These are phyloP conservation scores for Boletus semigastroideus DNA, from an alignment of 1,284 basidiomycete genomes.

Conservation along the genomic window DNA sequence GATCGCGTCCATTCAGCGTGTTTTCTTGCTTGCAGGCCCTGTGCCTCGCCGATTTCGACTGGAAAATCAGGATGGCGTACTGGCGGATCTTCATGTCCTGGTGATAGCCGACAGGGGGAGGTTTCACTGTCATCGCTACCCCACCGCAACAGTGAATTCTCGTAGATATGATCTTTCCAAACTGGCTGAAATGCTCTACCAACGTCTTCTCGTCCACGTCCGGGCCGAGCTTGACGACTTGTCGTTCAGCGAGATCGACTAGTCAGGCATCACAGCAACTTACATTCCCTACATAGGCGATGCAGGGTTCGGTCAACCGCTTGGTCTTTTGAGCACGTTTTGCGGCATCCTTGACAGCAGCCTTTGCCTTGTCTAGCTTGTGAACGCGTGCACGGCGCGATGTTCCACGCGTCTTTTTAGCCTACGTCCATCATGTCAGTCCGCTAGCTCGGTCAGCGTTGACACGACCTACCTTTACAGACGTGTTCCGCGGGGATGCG, in stretches of 20 bases:
- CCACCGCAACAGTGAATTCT: slow-evolving; percentile 51
- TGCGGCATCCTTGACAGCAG: slow-evolving; percentile 20
- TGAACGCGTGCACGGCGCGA: slow-evolving; percentile 12
- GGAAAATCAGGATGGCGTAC: slow-evolving; percentile 54
- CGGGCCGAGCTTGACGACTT: slow-evolving; percentile 30
- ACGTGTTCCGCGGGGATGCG: not conserved
- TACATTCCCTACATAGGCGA: slow-evolving; percentile 63
- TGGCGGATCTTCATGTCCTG: slow-evolving; percentile 37
- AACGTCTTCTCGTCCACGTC: slow-evolving; percentile 40
- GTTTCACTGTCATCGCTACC: slow-evolving; percentile 36
- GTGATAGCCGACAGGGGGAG: slow-evolving; percentile 25
- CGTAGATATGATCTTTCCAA: slow-evolving; percentile 43
- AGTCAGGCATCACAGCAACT: slow-evolving; percentile 15
- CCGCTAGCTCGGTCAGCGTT: not conserved
- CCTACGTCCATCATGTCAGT: slow-evolving; percentile 2
- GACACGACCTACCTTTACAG: slow-evolving; percentile 11
- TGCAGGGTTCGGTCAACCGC: slow-evolving; percentile 24
- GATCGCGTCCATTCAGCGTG: slow-evolving; percentile 36
- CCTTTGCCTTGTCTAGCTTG: slow-evolving; percentile 20
- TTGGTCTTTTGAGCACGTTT: slow-evolving; percentile 18
- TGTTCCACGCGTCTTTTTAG: slow-evolving; percentile 6
- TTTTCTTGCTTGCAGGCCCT: slow-evolving; percentile 45
- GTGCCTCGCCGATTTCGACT: slow-evolving; percentile 33
- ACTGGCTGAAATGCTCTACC: slow-evolving; percentile 38
- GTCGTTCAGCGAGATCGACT: not conserved